These are phyloP conservation scores for Cladophialophora carrionii DNA, from an alignment of 2,329 filamentous ascomycete species.

Conservation along the genomic window DNA sequence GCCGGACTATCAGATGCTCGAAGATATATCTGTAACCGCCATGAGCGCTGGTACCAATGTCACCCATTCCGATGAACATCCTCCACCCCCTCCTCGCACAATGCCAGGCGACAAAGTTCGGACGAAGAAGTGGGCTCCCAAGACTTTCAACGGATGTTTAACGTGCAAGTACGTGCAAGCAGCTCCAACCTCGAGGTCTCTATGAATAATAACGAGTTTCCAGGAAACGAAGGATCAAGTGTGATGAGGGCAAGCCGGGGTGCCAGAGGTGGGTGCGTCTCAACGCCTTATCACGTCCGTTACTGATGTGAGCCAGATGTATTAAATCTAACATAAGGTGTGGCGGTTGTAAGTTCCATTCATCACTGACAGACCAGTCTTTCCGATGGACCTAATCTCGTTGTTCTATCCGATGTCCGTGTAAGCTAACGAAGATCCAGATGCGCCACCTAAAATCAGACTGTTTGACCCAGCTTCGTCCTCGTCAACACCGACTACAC, in stretches of 20 bases:
- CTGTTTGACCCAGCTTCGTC: conserved; percentile 29
- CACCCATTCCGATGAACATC: conserved; percentile 8
- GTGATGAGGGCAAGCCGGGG: conserved; percentile 31
- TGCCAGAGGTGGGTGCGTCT: conserved; percentile 24
- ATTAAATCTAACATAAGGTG: conserved; percentile 29
- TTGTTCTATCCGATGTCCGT: neutral
- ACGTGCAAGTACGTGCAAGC: conserved; percentile 31
- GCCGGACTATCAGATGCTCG: conserved; percentile 1
- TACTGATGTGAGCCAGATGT: conserved; percentile 21
- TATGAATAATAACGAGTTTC: neutral
- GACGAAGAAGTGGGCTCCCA: conserved; percentile 32
- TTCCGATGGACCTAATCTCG: neutral
- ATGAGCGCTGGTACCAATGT: conserved; percentile 2
- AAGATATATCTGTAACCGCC: conserved; percentile 7
- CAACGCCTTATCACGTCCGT: neutral
- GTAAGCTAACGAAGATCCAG: neutral
- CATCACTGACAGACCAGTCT: neutral
- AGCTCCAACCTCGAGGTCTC: neutral
- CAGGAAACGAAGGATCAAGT: conserved; percentile 31
- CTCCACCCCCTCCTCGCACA: neutral
- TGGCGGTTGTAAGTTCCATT: conserved; percentile 14
- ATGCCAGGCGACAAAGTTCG: conserved; percentile 23
- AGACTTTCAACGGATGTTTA: conserved; percentile 32
- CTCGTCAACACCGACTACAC: conserved; percentile 10
- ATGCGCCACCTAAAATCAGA: conserved; percentile 29